Conservation (phyloP, 805 yeast genomes). For the Metschnikowia peoriensis region DNA sequence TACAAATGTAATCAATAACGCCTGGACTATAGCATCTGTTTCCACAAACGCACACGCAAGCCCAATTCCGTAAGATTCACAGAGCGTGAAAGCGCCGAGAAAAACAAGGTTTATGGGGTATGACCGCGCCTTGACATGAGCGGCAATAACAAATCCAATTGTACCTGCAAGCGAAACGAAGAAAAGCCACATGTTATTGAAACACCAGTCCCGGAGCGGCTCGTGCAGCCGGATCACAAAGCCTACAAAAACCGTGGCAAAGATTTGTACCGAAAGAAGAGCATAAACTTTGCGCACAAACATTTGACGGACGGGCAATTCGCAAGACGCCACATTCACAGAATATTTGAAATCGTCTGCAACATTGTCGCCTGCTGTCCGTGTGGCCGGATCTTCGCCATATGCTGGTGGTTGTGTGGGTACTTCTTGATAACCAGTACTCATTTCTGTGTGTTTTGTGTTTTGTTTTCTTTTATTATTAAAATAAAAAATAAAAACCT, state of each 20-base stretch:
- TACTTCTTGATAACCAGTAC: slow-evolving; percentile 12
- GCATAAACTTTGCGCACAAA: slow-evolving; percentile 80
- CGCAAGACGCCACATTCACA: slow-evolving; percentile 74
- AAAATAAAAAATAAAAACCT: too few relatives aligned
- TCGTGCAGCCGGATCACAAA: slow-evolving; percentile 46
- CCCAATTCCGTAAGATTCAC: slow-evolving; percentile 74
- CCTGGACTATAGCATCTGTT: slow-evolving; percentile 63
- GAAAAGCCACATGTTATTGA: slow-evolving; percentile 57
- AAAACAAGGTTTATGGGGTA: slow-evolving; percentile 67
- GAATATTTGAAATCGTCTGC: slow-evolving; percentile 79
- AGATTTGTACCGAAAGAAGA: slow-evolving; percentile 61
- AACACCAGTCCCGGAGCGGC: slow-evolving; percentile 51
- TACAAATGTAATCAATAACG: slow-evolving; percentile 63
- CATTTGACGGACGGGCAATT: slow-evolving; percentile 68
- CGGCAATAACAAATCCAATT: slow-evolving; percentile 62
- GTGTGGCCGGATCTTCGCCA: slow-evolving; percentile 15
- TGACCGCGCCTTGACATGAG: slow-evolving; percentile 59
- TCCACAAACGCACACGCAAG: slow-evolving; percentile 62
- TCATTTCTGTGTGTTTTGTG: not conserved
- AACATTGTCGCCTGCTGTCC: slow-evolving; percentile 16
- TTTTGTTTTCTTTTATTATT: too few relatives aligned
- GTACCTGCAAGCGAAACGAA: slow-evolving; percentile 57
- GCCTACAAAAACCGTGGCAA: slow-evolving; percentile 60
- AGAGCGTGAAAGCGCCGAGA: slow-evolving; percentile 64
- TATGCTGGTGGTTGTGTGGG: slow-evolving; percentile 15